phyloP scores from a whole-genome alignment of 768 basidiomycete genomes.

The Naganishia randhawae region DNA sequence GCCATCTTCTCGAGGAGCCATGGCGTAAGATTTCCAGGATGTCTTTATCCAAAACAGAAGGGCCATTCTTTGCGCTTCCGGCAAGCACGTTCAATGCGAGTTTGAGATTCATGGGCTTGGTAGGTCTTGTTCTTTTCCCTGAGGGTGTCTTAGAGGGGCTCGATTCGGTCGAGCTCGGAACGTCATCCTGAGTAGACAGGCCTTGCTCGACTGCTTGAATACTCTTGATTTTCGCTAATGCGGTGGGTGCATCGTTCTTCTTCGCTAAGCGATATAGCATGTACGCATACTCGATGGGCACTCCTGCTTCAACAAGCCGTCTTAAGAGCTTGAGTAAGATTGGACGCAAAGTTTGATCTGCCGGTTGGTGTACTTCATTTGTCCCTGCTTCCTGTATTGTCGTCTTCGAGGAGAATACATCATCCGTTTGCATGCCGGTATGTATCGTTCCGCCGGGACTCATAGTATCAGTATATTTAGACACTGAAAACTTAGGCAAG shows the following conservation, averaged over 20 bases:
- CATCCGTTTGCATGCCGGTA: conserved; percentile 33
- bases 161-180: background rate
- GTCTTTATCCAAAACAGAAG: conserved; percentile 35
- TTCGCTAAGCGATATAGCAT: conserved; percentile 35
- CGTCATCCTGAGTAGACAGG: background rate
- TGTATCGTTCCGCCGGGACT: conserved; percentile 6
- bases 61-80: conserved; percentile 3
- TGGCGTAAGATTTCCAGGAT: conserved; percentile 46
- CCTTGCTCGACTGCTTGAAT: background rate
- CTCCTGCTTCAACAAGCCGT: conserved; percentile 41
- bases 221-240: conserved; percentile 6
- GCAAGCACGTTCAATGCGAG: conserved; percentile 3
- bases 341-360: conserved; percentile 28
- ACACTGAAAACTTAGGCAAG: background rate
- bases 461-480: background rate
- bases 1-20: conserved; percentile 42
- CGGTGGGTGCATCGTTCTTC: conserved; percentile 1
- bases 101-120: conserved; percentile 10
- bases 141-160: conserved; percentile 18
- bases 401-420: conserved; percentile 21
- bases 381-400: conserved; percentile 22
- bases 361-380: conserved; percentile 31
- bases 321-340: conserved; percentile 38
- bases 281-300: conserved; percentile 37
- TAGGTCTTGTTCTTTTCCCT: conserved; percentile 18